A percentile compares a stretch with the other conserved stretches of the same genome.
Conservation (phyloP, 345 rosid genomes). For the Zanthoxylum bungeanum region DNA sequence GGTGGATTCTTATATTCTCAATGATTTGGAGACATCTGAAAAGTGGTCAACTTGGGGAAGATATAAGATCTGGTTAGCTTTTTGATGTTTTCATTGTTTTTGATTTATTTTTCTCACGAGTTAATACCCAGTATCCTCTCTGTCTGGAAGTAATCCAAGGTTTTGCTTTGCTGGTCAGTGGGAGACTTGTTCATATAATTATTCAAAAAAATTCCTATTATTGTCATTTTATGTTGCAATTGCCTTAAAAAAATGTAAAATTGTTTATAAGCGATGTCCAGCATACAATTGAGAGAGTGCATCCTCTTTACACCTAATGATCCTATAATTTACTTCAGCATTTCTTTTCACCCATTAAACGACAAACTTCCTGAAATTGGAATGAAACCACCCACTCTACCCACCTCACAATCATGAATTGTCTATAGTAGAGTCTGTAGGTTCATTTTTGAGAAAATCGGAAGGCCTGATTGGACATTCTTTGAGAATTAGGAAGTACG, state of each 20-base stretch:
- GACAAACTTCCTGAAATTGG: background rate
- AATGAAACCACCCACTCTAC: no score
- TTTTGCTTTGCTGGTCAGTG: background rate
- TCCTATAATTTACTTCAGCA: background rate
- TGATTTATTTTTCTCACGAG: background rate
- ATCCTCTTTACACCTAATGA: background rate
- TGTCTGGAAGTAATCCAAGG: background rate
- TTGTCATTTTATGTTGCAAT: background rate
- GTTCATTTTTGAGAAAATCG: background rate
- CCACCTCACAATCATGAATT: background rate
- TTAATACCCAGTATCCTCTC: background rate
- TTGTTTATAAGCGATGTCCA: background rate
- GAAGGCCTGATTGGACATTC: background rate
- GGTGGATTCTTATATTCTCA: constrained; percentile 91
- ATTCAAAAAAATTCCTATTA: background rate
- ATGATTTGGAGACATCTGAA: constrained; percentile 80
- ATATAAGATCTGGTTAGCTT: constrained; percentile 88
- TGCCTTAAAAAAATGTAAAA: background rate
- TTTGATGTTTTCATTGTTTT: constrained; percentile 4
- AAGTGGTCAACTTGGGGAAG: constrained; percentile 93
- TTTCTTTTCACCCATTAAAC: background rate
- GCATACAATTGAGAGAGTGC: background rate
- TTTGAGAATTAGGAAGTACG: background rate
- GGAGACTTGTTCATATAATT: background rate
- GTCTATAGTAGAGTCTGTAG: background rate